Evolutionary conservation across 1,139 yeast species (phyloP).

Genomic region (Williopsis jadinii): DNA sequence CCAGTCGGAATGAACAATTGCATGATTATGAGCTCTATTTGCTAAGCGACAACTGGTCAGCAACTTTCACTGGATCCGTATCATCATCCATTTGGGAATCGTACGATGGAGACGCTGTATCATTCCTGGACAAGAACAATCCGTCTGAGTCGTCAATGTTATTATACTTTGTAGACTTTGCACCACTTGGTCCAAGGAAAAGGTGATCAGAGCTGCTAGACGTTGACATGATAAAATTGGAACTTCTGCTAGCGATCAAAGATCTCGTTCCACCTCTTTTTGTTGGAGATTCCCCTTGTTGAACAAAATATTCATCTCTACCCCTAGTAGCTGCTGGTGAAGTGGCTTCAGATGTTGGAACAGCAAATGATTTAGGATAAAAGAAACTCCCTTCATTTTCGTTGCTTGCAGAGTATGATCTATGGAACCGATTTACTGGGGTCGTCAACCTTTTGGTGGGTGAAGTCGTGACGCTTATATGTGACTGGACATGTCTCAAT

Average conservation of each 20-base stretch:
- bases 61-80: constrained; percentile 16
- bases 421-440: constrained; percentile 6
- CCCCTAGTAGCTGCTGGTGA: constrained; percentile 1
- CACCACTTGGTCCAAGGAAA: background rate
- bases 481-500: constrained; percentile 16
- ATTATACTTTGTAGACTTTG: constrained; percentile 1
- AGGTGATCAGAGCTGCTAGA: background rate
- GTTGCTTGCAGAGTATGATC: constrained; percentile 19
- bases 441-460: no score
- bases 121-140: constrained; percentile 6
- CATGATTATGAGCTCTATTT: background rate
- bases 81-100: background rate
- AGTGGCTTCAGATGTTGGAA: constrained; percentile 8
- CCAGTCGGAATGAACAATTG: background rate
- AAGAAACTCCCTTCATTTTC: constrained; percentile 6
- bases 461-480: constrained; percentile 5
- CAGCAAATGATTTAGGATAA: constrained; percentile 7
- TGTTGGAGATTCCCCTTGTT: constrained; percentile 1
- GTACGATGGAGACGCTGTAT: background rate
- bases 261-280: constrained; percentile 1
- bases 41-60: constrained; percentile 4
- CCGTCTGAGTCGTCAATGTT: constrained; percentile 20
- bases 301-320: constrained; percentile 4
- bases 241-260: background rate
- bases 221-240: background rate